Evolutionary conservation across 345 rosid genomes (phyloP), one percentile per base, ranked within the genome.

Genomic region (Turritis glabra): DNA sequence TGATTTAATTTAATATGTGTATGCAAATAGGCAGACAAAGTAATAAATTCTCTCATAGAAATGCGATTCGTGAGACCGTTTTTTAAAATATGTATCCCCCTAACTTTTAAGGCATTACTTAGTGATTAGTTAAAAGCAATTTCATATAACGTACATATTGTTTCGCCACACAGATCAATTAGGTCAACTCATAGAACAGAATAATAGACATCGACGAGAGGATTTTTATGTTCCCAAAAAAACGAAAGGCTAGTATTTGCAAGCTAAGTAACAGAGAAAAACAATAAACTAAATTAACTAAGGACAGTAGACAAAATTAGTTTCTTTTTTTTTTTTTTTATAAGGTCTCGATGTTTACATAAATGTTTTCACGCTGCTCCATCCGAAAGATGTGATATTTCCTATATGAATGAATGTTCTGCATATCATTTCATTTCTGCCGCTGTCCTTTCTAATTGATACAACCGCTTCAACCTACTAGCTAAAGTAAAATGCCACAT

Each of bases 11-110:
- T 51, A 30, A 22, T 41, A n/a, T 14, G 33, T 63, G 64, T 73
- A 43, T 32, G 27, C 47, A 64, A 41, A 64, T 54, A 73, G 56
- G 77, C 70, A 54, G 77, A 73, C 77, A 73, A 30, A 15, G 71
- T 53, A 52, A 64, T 73, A 41, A 73, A 73, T 53, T 64, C 43
- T 64, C 37, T 21, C 55, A 64, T 7, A 54, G 19, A 73, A 73
- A 54, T 73, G 71, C 64, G 64, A 64, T 73, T 64, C 37, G 37
- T 41, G 71, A 64, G 62, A 53, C 77, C 46, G 22, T 30, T 71
- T 58, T 6, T 0, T 5, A 11, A 25, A 50, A 19, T 19, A 51
- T 26, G 6, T 1, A 55, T 33, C 30, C 3, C 30, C 3, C 67
- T 59, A 71, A 72, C 62, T 51, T 37, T 37, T 37, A 38, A 62